Evolutionary conservation across 805 yeast genomes (phyloP).

Genomic region (Starmera caribaea): DNA sequence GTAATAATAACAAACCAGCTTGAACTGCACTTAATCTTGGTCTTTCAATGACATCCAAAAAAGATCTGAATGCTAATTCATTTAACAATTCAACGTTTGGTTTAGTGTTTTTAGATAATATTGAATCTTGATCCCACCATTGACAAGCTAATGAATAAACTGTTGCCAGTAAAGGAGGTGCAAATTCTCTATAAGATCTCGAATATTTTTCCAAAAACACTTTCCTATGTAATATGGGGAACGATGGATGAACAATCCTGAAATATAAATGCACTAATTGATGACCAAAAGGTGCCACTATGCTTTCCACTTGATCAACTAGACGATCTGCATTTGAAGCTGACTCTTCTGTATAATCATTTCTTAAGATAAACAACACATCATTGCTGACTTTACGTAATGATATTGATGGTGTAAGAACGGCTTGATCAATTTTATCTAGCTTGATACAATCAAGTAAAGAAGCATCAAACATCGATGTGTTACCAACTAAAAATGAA

Average conservation of each 20-base stretch:
- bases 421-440: slow-evolving; percentile 74
- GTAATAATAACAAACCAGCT: slow-evolving; percentile 73
- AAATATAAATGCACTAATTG: slow-evolving; percentile 72
- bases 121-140: slow-evolving; percentile 81
- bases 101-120: slow-evolving; percentile 61
- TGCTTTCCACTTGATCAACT: slow-evolving; percentile 73
- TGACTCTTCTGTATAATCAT: slow-evolving; percentile 67
- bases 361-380: slow-evolving; percentile 69
- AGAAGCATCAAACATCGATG: slow-evolving; percentile 71
- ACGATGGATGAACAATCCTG: slow-evolving; percentile 80
- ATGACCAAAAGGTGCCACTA: slow-evolving; percentile 90
- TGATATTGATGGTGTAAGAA: slow-evolving; percentile 53
- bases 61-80: slow-evolving; percentile 55
- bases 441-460: slow-evolving; percentile 55
- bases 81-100: slow-evolving; percentile 69
- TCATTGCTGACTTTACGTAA: slow-evolving; percentile 72
- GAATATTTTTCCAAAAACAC: slow-evolving; percentile 88
- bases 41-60: slow-evolving; percentile 65
- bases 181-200: slow-evolving; percentile 83
- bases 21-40: slow-evolving; percentile 90
- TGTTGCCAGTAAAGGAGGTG: slow-evolving; percentile 86
- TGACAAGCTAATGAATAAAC: slow-evolving; percentile 83
- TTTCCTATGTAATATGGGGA: slow-evolving; percentile 84
- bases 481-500: slow-evolving; percentile 80
- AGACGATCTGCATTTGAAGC: slow-evolving; percentile 63